Evolutionary conservation across 768 basidiomycete species (phyloP).

Genomic region (Rhizopogon vinicolor): DNA sequence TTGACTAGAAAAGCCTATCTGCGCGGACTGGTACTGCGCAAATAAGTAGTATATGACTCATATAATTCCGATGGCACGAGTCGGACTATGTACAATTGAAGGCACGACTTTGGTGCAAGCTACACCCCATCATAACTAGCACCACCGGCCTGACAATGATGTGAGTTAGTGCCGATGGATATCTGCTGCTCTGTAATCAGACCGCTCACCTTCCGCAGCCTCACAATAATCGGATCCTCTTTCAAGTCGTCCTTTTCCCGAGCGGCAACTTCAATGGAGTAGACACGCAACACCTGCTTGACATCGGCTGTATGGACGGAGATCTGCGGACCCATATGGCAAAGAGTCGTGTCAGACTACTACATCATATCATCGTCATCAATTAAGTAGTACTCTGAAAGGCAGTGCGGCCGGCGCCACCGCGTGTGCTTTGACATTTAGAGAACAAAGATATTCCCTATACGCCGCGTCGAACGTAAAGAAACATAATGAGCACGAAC

Average conservation of each 20-base stretch:
- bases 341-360: slow-evolving; percentile 16
- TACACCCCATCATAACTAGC: slow-evolving; percentile 86
- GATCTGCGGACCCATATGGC: slow-evolving; percentile 48
- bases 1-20: neutral
- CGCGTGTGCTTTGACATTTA: slow-evolving; percentile 17
- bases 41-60: neutral
- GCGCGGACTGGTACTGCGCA: neutral
- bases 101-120: slow-evolving; percentile 7
- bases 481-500: slow-evolving; percentile 34
- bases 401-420: slow-evolving; percentile 8
- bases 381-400: slow-evolving; percentile 14
- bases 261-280: slow-evolving; percentile 87
- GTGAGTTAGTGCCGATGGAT: slow-evolving; percentile 12
- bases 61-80: neutral
- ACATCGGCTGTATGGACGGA: slow-evolving; percentile 91
- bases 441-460: slow-evolving; percentile 6
- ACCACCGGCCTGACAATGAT: slow-evolving; percentile 63
- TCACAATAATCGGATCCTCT: slow-evolving; percentile 79
- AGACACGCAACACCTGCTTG: slow-evolving; percentile 71
- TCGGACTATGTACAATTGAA: neutral
- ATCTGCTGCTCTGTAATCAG: neutral
- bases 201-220: slow-evolving; percentile 72
- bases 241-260: slow-evolving; percentile 79
- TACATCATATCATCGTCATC: slow-evolving; percentile 6
- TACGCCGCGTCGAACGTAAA: slow-evolving; percentile 16